Evolutionary conservation across 345 rosid species (phyloP).

Genomic region (Salix arbutifolia): DNA sequence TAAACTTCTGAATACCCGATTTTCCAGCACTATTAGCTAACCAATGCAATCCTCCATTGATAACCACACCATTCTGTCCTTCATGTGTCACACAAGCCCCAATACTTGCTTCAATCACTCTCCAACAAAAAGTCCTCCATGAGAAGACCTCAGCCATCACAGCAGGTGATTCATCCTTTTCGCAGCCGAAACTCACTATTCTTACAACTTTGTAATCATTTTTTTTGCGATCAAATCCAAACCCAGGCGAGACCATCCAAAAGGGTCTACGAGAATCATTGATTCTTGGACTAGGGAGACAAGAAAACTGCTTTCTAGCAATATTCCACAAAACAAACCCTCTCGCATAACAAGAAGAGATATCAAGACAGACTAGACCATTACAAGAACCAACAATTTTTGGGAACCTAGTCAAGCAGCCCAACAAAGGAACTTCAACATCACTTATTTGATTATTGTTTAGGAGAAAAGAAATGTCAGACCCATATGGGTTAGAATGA

Average conservation of each 20-base stretch:
- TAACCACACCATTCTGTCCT: not conserved
- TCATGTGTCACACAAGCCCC: conserved; percentile 7
- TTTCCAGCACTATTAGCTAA: conserved; percentile 10
- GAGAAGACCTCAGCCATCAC: conserved; percentile 30
- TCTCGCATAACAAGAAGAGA: conserved; percentile 19
- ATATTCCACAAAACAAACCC: conserved; percentile 37
- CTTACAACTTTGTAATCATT: conserved; percentile 28
- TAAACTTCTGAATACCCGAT: not conserved
- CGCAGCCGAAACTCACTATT: conserved; percentile 14
- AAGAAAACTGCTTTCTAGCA: not conserved
- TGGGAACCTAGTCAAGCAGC: conserved; percentile 18
- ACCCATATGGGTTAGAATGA: conserved; percentile 10
- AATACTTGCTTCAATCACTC: conserved; percentile 7
- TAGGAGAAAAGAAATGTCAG: not conserved
- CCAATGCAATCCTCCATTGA: conserved; percentile 21
- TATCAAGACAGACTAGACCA: conserved; percentile 39
- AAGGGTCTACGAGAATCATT: not conserved
- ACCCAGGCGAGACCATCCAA: conserved; percentile 37
- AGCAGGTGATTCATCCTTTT: not conserved
- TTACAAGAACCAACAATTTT: conserved; percentile 34
- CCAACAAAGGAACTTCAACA: not conserved
- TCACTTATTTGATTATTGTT: not conserved
- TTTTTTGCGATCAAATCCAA: conserved; percentile 14
- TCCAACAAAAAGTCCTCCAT: conserved; percentile 22
- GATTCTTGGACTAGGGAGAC: conserved; percentile 20